These are phyloP conservation scores for Pseudotsuga menziesii DNA, from an alignment of 75 land plant species.

Conservation along the genomic window DNA sequence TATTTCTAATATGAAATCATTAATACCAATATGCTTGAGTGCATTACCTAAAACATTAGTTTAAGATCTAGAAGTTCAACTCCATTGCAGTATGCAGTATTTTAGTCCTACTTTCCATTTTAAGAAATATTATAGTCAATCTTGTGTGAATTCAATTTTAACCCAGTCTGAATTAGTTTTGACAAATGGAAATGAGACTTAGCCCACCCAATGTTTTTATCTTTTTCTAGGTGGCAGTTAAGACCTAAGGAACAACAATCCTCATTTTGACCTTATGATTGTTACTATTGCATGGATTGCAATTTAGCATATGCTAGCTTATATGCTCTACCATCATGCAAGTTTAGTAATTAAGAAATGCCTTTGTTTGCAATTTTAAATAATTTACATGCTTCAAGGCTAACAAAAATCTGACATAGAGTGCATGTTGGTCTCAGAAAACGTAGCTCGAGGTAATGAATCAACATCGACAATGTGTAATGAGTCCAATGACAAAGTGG, in stretches of 20 bases:
- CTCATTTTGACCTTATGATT: slow-evolving; percentile 43
- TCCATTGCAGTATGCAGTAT: no score
- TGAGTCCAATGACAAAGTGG: slow-evolving; percentile 11
- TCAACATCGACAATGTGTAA: slow-evolving; percentile 12
- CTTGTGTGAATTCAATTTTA: background rate
- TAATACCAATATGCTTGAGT: no score
- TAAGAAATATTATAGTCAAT: no score
- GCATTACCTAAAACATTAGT: slow-evolving; percentile 40
- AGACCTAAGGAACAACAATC: slow-evolving; percentile 15
- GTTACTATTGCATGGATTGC: slow-evolving; percentile 87
- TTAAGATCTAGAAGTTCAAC: no score
- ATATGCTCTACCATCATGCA: slow-evolving; percentile 39
- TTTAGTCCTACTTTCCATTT: no score
- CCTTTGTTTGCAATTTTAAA: background rate
- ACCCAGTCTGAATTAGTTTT: background rate
- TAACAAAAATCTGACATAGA: background rate
- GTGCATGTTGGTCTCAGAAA: slow-evolving; percentile 13
- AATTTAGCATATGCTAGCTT: slow-evolving; percentile 67
- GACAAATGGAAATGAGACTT: background rate
- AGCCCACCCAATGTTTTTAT: background rate
- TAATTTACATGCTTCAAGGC: background rate
- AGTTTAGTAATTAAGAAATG: background rate
- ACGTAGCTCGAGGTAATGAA: slow-evolving; percentile 12
- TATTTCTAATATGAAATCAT: slow-evolving; percentile 67
- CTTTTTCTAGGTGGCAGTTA: slow-evolving; percentile 20